Percentiles rank a stretch among this genome's conserved stretches.
Conservation (phyloP, 176 grass and related monocot genomes). For the Triticum monococcum region DNA sequence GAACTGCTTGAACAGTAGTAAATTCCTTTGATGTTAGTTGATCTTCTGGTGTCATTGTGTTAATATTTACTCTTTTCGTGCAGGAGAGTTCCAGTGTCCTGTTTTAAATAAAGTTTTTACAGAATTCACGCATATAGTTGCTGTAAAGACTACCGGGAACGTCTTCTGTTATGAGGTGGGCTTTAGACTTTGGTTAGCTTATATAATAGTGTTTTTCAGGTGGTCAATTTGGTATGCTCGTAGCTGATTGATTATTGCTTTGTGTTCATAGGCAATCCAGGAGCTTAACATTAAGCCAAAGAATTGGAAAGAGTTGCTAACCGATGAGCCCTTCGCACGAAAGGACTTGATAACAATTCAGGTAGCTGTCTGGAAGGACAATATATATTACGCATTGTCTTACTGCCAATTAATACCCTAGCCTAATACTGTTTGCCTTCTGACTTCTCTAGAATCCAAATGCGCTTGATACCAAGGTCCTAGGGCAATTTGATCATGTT, state of each 20-base stretch:
- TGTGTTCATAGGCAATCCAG: conserved; percentile 67
- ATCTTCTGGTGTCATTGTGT: not conserved
- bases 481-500: conserved; percentile 92
- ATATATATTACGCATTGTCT: not conserved
- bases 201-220: not conserved
- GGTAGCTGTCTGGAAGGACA: conserved; percentile 46
- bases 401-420: conserved; percentile 10
- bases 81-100: conserved; percentile 93
- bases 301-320: conserved; percentile 95
- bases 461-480: conserved; percentile 73
- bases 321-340: conserved; percentile 84
- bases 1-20: conserved; percentile 9
- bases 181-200: not conserved
- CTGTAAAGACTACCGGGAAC: conserved; percentile 99
- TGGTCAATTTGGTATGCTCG: conserved; percentile 7
- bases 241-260: conserved; percentile 21
- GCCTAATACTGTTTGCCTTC: conserved; percentile 25
- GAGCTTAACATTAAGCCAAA: conserved; percentile 94
- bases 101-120: conserved; percentile 98
- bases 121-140: conserved; percentile 93
- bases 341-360: conserved; percentile 97
- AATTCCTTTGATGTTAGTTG: not conserved
- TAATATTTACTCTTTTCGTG: conserved; percentile 23
- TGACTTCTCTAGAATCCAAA: conserved; percentile 74
- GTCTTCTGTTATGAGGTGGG: conserved; percentile 95